Percentiles rank a stretch among this genome's conserved stretches.
phyloP scores from a whole-genome alignment of 2,329 filamentous ascomycete species.

The Talaromyces sp. region DNA sequence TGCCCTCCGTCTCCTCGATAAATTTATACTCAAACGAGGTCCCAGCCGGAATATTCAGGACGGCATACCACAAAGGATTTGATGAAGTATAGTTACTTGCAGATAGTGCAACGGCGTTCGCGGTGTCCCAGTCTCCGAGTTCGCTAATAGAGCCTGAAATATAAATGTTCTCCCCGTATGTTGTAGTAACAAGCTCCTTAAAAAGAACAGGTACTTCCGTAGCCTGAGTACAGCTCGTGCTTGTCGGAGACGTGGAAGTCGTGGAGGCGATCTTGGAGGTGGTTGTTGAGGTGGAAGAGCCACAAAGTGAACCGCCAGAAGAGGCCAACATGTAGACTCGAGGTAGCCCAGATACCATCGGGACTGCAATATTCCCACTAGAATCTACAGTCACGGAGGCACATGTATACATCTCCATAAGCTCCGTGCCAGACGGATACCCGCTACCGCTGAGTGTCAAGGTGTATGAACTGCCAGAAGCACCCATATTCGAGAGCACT shows the following conservation, averaged over 20 bases:
- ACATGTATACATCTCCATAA: conserved; percentile 35
- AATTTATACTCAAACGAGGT: conserved; percentile 63
- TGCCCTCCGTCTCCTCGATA: conserved; percentile 50
- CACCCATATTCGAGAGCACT: conserved; percentile 41
- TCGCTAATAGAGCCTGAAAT: conserved; percentile 55
- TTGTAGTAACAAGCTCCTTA: conserved; percentile 52
- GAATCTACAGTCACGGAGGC: conserved; percentile 36
- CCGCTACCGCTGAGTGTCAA: conserved; percentile 21
- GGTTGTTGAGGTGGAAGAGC: not conserved
- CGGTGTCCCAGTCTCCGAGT: conserved; percentile 59
- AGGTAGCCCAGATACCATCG: conserved; percentile 40
- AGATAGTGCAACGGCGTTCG: conserved; percentile 51
- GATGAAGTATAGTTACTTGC: conserved; percentile 55
- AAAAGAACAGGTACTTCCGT: conserved; percentile 58
- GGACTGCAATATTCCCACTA: conserved; percentile 39
- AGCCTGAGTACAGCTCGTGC: conserved; percentile 15
- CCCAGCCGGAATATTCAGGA: conserved; percentile 53
- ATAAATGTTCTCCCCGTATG: conserved; percentile 60
- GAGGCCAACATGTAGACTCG: conserved; percentile 22
- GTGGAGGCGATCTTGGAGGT: not conserved
- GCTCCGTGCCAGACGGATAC: conserved; percentile 17
- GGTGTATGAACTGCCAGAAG: conserved; percentile 20
- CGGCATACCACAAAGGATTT: conserved; percentile 58
- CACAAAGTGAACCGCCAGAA: conserved; percentile 4
- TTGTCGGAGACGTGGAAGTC: not conserved